Evolutionary conservation across 768 basidiomycete species (phyloP).

Genomic region (Termitomyces sp.): DNA sequence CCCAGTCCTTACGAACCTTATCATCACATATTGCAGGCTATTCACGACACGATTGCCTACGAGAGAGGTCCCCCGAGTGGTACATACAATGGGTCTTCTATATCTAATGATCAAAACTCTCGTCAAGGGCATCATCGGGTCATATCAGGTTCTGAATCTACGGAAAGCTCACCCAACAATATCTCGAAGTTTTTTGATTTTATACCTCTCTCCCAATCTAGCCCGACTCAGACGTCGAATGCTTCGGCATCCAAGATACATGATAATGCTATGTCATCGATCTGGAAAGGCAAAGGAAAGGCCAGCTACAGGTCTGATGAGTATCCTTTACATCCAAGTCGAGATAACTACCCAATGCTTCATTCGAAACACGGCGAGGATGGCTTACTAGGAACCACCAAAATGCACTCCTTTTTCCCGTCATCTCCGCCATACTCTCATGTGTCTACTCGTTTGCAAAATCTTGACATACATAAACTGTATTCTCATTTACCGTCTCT

Average conservation of each 20-base stretch:
- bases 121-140: neutral
- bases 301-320: neutral
- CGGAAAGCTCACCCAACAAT: neutral
- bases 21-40: slow-evolving; percentile 4
- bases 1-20: neutral
- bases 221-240: neutral
- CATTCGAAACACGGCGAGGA: neutral
- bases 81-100: neutral
- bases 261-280: neutral
- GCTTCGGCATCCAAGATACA: neutral
- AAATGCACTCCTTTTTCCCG: neutral
- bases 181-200: neutral
- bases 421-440: neutral
- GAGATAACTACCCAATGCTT: neutral
- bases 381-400: neutral
- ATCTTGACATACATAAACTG: neutral
- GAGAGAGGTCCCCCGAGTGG: neutral
- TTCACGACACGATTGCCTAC: neutral
- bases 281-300: neutral
- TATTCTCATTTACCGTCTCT: slow-evolving; percentile 2
- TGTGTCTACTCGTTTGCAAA: neutral
- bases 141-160: neutral
- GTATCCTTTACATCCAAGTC: neutral
- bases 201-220: neutral
- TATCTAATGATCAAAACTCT: neutral